Evolutionary conservation across 768 basidiomycete genomes (phyloP).

Genomic region (Boletus bicolor): DNA sequence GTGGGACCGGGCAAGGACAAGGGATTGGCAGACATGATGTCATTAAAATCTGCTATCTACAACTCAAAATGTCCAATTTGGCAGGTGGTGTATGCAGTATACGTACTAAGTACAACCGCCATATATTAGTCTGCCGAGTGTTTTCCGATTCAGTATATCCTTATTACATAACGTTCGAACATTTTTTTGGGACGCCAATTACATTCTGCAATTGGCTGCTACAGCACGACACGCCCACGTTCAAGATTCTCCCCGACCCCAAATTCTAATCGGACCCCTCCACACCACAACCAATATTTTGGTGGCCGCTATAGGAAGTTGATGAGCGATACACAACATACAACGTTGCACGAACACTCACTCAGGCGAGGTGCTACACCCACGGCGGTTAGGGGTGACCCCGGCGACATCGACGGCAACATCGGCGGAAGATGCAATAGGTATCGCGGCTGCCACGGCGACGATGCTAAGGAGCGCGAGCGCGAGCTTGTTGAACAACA

Average conservation of each 20-base stretch:
- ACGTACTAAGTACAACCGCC: too few species aligned
- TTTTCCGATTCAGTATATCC: too few species aligned
- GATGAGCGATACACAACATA: background rate
- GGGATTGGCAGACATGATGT: background rate
- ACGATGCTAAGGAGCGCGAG: slow-evolving; percentile 1
- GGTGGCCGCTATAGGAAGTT: background rate
- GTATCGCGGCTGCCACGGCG: background rate
- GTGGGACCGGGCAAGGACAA: slow-evolving; percentile 7
- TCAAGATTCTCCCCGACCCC: too few species aligned
- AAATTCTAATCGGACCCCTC: background rate
- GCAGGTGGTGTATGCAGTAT: too few species aligned
- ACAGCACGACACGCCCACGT: too few species aligned
- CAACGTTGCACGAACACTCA: background rate
- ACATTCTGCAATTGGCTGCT: too few species aligned
- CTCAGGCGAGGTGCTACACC: background rate
- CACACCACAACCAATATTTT: background rate
- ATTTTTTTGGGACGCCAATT: too few species aligned
- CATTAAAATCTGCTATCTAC: too few species aligned
- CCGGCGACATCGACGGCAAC: background rate
- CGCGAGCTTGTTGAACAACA: slow-evolving; percentile 10
- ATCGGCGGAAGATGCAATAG: background rate
- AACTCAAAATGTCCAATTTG: too few species aligned
- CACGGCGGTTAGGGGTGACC: background rate
- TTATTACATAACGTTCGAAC: too few species aligned
- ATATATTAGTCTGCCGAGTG: too few species aligned